These are phyloP conservation scores for Hansfordia pulvinata DNA, from an alignment of 2,329 filamentous ascomycete species.

Conservation along the genomic window DNA sequence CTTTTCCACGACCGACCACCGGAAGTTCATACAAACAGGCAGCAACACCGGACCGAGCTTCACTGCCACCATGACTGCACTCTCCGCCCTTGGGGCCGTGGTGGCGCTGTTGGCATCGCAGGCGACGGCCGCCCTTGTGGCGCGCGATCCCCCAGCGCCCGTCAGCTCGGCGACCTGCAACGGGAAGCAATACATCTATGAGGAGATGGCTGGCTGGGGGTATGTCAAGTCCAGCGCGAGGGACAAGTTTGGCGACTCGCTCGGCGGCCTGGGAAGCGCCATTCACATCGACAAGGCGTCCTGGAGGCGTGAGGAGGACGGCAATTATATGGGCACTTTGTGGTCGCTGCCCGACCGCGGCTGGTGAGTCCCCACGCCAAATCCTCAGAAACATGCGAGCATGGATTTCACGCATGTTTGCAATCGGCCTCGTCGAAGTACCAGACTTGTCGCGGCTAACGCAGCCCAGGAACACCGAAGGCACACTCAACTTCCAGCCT, in stretches of 20 bases:
- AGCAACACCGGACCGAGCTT: no score
- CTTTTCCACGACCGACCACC: no score
- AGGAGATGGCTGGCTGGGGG: conserved; percentile 54
- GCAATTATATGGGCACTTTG: conserved; percentile 44
- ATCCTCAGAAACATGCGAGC: neutral
- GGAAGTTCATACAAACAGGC: no score
- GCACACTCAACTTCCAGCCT: conserved; percentile 53
- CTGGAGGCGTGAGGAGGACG: conserved; percentile 40
- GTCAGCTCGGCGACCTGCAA: no score
- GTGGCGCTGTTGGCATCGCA: no score
- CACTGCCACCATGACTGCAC: no score
- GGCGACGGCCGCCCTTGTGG: no score
- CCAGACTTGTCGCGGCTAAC: neutral
- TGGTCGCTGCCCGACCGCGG: conserved; percentile 55
- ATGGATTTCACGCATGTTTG: neutral
- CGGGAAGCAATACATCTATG: conserved; percentile 49
- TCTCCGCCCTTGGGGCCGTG: no score
- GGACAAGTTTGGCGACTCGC: conserved; percentile 57
- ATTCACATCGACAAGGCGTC: conserved; percentile 38
- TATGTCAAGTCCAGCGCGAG: conserved; percentile 39
- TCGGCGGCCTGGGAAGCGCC: conserved; percentile 53
- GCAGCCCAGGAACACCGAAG: conserved; percentile 47
- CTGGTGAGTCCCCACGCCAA: conserved; percentile 28
- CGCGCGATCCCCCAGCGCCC: no score
- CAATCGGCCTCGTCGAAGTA: neutral